These are phyloP conservation scores for Cytospora chrysosperma DNA, from an alignment of 2,329 filamentous ascomycete species.

Conservation along the genomic window DNA sequence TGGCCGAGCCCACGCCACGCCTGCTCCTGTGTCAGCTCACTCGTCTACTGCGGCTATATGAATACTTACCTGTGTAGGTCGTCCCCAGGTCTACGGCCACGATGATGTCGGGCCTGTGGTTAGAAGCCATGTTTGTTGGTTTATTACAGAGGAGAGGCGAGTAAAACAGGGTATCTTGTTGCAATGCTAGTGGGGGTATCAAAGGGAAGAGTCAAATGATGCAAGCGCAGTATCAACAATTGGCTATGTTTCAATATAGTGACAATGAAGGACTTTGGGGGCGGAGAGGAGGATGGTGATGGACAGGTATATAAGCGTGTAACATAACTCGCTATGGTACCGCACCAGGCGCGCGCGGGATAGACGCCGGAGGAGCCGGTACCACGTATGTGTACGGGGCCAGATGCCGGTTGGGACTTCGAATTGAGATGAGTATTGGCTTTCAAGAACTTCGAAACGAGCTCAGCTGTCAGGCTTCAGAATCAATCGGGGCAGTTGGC, in stretches of 20 bases:
- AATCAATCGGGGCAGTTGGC: neutral
- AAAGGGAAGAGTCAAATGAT: neutral
- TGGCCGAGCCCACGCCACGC: constrained; percentile 36
- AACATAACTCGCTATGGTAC: constrained; percentile 16
- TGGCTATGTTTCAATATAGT: constrained; percentile 8
- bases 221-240: neutral
- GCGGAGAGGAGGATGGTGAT: neutral
- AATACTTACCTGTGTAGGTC: constrained; percentile 42
- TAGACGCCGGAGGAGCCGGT: constrained; percentile 10
- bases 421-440: neutral
- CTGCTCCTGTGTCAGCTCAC: constrained; percentile 29
- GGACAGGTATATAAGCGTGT: constrained; percentile 4
- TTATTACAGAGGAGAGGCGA: neutral
- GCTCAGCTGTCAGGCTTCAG: constrained; percentile 12
- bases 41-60: neutral
- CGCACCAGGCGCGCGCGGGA: constrained; percentile 16
- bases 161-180: constrained; percentile 12
- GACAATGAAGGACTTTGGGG: neutral
- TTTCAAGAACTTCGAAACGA: neutral
- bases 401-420: neutral
- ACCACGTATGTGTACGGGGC: neutral
- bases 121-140: constrained; percentile 2
- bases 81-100: constrained; percentile 47
- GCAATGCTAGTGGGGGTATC: neutral
- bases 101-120: constrained; percentile 36